These are phyloP conservation scores for Globisporangium middletonii DNA, from an alignment of 352 stramenopile genomes.

Conservation along the genomic window DNA sequence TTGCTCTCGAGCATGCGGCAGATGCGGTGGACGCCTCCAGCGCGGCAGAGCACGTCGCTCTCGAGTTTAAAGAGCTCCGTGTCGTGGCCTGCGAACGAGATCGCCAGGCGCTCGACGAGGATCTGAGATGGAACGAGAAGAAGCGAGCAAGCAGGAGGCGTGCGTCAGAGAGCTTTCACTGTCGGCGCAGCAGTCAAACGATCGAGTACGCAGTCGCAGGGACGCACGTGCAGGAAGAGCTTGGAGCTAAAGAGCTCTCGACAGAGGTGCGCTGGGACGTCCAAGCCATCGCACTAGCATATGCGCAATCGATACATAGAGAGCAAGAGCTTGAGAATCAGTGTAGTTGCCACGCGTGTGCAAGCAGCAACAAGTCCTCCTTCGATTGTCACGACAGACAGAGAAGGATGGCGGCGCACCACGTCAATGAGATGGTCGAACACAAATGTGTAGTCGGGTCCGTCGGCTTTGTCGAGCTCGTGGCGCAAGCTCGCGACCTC, in stretches of 20 bases:
- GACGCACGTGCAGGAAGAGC: conserved; percentile 54
- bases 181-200: not conserved
- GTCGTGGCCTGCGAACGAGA: conserved; percentile 40
- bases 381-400: not conserved
- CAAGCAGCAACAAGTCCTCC: not conserved
- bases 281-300: conserved; percentile 18
- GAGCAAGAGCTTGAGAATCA: not conserved
- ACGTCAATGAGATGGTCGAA: conserved; percentile 65
- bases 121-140: conserved; percentile 21
- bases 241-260: conserved; percentile 45
- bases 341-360: not conserved
- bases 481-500: conserved; percentile 41
- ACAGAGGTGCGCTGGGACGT: conserved; percentile 25
- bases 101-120: conserved; percentile 52
- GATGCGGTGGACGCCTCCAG: conserved; percentile 48
- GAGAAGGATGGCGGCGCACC: conserved; percentile 9
- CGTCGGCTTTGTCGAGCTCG: conserved; percentile 29
- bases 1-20: conserved; percentile 38
- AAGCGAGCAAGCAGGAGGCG: not conserved
- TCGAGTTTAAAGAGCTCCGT: conserved; percentile 65
- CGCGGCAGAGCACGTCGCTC: conserved; percentile 53
- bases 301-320: not conserved
- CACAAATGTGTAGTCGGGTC: conserved; percentile 47
- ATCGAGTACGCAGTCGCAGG: not conserved
- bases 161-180: not conserved